Base-by-base conservation (phyloP, 495 filamentous ascomycete genomes). In the Aspergillus leporis region DNA sequence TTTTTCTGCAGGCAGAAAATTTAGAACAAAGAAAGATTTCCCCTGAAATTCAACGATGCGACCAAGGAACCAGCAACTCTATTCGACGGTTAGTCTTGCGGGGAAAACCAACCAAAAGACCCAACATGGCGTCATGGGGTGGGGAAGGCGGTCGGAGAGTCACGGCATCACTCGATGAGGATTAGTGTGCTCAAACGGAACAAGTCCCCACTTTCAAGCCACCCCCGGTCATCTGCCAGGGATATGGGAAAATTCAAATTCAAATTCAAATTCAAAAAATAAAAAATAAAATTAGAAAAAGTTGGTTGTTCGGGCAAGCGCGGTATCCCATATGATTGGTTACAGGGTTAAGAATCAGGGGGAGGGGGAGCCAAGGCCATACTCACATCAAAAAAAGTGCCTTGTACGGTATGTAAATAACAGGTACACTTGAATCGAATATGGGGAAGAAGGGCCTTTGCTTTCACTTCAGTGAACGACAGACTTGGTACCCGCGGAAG, bases 71-170 rank as follows among this genome's bases (percentile, higher is more conserved):
- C 9, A 53, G 10, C 14, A 25, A 36, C 51, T 21, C 34, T 30
- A 38, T 34, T 54, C 43, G 54, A 62, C 55, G 28, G 60, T 62
- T 52, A 62, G 60, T 28, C 50, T 62, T 62, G 60, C 55, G 55
- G 60, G 60, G 60, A 55, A 62, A 51, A 38, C 8, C 53, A 58
- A 56, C 36, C 55, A 31, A 58, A 36, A 50, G 19, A 55, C n/a
- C 51, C 58, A 48, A 51, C 45, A 62, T 62, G 60, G 60, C 60
- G 60, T 62, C 60, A 62, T 62, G 51, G 32, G 34, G 55, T 7
- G 51, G 41, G 30, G 43, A 14, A 6, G 25, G 25, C 22, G 40
- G 50, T 32, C 48, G 59, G 53, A 53, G 32, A 51, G 25, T 23
- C 19, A 25, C 25, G 25, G 25, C 6, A 3, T 28, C 25, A 28